Evolutionary conservation across 78 protist genomes (phyloP), one percentile per base, ranked within the genome.

Genomic region (Speleostelium caveatum): DNA sequence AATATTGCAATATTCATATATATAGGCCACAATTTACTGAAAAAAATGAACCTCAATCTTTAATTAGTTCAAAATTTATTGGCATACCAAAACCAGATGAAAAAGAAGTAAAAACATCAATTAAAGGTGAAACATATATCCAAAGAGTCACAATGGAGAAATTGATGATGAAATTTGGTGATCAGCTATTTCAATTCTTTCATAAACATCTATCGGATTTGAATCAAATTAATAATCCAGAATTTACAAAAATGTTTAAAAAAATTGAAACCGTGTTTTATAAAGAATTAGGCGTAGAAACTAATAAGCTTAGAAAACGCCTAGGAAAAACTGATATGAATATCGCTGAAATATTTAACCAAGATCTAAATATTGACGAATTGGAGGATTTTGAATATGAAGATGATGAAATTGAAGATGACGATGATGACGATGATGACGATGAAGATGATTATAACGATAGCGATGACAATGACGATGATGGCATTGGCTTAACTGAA

Each of bases 151-250:
- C 75, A 0, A 49, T 65, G 41, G 87, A 78, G 41, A 78, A 32
- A 33, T 30, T 78, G 17, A 78, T 78, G 87, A 24, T 28, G 5
- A 78, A 53, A 78, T 66, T 49, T 49, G 87, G 87, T 55, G 87
- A 78, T 26, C 42, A 51, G 30, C 8, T 78, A 33, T 78, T 78
- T 38, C 56, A 66, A 66, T 78, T 65, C 22, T 78, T 66, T 53
- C 87, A 78, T 33, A 63, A 77, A 32, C 32, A 51, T n/a, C 28
- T n/a, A 14, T 10, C 7, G 8, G 53, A 45, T 36, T n/a, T n/a
- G n/a, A n/a, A n/a, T n/a, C 26, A 28, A 38, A 2, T 12, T 12
- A 63, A 36, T 65, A 26, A 42, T 10, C 22, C 33, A 1, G 63
- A 42, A 32, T 63, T 63, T 35, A 17, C 19, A 5, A 30, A 2